Conservation (phyloP, 2,329 filamentous ascomycete species). For the Pyrenochaeta sp. region DNA sequence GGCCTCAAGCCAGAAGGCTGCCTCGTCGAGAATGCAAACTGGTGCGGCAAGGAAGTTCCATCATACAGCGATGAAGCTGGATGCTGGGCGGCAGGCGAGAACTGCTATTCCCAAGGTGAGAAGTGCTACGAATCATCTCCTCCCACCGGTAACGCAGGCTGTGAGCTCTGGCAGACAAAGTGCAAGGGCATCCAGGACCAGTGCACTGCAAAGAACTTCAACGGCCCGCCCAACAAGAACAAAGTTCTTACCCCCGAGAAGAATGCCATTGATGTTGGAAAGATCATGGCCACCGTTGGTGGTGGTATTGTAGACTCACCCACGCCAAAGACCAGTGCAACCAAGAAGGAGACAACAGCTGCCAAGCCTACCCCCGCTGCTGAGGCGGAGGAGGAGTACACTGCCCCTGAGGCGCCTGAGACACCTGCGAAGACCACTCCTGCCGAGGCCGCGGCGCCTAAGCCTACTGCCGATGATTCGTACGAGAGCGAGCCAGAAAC, state of each 20-base stretch:
- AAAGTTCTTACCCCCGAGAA: constrained; percentile 48
- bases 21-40: constrained; percentile 74
- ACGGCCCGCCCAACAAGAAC: constrained; percentile 55
- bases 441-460: constrained; percentile 10
- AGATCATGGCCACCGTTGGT: constrained; percentile 28
- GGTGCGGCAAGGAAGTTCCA: constrained; percentile 71
- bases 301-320: constrained; percentile 23
- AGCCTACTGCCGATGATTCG: constrained; percentile 18
- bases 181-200: constrained; percentile 59
- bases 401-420: not conserved
- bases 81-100: constrained; percentile 63
- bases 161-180: constrained; percentile 69
- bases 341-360: constrained; percentile 9
- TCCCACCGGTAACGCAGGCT: constrained; percentile 68
- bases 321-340: constrained; percentile 22
- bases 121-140: constrained; percentile 68
- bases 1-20: constrained; percentile 66
- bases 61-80: constrained; percentile 63
- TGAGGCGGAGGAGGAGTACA: constrained; percentile 3
- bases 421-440: constrained; percentile 8
- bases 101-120: constrained; percentile 65
- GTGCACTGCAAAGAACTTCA: constrained; percentile 53
- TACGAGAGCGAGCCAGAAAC: constrained; percentile 10
- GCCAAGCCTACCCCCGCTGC: constrained; percentile 6
- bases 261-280: constrained; percentile 41